Conservation (phyloP, 768 basidiomycete genomes). For the Infundibulicybe gibba region DNA sequence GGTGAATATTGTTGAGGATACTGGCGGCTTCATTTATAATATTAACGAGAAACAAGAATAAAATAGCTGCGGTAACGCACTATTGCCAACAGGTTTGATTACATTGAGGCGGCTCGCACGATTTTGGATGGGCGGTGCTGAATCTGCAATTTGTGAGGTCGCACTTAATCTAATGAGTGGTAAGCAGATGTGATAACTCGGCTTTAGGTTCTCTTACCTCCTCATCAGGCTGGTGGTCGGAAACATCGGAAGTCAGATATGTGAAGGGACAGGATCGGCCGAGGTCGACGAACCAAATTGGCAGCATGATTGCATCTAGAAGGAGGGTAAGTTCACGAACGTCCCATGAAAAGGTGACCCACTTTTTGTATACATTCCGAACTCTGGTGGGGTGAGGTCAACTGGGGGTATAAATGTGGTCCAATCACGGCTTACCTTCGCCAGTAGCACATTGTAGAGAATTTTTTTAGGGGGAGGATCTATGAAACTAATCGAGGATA, state of each 20-base stretch:
- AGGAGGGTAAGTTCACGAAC: conserved; percentile 4
- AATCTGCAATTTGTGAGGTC: conserved; percentile 59
- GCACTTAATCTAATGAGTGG: conserved; percentile 51
- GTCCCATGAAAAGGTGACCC: conserved; percentile 14
- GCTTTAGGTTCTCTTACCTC: conserved; percentile 30
- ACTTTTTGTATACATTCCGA: conserved; percentile 51
- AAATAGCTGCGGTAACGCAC: conserved; percentile 32
- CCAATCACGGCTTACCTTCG: conserved; percentile 41
- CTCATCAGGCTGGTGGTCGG: conserved; percentile 47
- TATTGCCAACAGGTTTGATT: conserved; percentile 67
- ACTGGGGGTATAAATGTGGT: conserved; percentile 5
- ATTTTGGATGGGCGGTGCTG: conserved; percentile 49
- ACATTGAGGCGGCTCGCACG: conserved; percentile 50
- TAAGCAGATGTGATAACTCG: neutral
- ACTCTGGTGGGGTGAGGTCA: conserved; percentile 38
- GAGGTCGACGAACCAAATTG: conserved; percentile 35
- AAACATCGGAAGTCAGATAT: neutral
- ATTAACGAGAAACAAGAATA: conserved; percentile 3
- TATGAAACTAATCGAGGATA: too few relatives aligned
- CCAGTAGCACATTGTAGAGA: conserved; percentile 50
- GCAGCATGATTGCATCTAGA: conserved; percentile 53
- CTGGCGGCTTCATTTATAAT: conserved; percentile 39
- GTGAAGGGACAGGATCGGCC: neutral
- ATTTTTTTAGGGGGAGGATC: neutral
- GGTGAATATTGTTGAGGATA: conserved; percentile 69